These are phyloP conservation scores for Pseudopyrenochaeta lycopersici DNA, from an alignment of 2,329 filamentous ascomycete genomes.

Conservation along the genomic window DNA sequence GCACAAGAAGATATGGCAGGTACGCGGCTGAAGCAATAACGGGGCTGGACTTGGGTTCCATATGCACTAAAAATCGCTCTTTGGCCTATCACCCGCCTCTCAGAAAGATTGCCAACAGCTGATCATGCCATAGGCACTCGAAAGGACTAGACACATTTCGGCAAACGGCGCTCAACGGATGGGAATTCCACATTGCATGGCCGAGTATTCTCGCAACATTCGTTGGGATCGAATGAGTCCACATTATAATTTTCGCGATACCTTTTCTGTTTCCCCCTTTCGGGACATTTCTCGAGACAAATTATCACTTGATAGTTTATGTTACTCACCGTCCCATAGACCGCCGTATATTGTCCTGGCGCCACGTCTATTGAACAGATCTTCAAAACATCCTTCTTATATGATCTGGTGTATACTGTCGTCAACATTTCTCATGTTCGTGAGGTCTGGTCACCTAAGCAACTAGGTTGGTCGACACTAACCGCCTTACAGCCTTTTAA, in stretches of 20 bases:
- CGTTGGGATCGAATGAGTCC: neutral
- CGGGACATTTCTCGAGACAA: too few species aligned
- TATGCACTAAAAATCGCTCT: conserved; percentile 2
- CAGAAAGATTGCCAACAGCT: conserved; percentile 33
- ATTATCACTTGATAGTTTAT: too few species aligned
- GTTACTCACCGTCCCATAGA: too few species aligned
- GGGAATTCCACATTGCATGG: neutral
- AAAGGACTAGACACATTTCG: conserved; percentile 10
- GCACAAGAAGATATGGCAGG: conserved; percentile 81
- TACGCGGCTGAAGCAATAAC: conserved; percentile 74
- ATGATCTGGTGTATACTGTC: too few species aligned
- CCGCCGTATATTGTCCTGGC: too few species aligned
- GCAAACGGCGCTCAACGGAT: neutral
- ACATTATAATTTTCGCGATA: neutral
- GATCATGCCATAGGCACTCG: conserved; percentile 24
- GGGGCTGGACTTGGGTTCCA: conserved; percentile 4
- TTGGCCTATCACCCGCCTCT: conserved; percentile 29
- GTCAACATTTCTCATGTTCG: too few species aligned
- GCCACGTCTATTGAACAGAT: too few species aligned
- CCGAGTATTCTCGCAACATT: neutral
- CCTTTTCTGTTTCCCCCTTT: neutral
- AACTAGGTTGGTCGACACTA: too few species aligned
- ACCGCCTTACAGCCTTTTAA: too few species aligned
- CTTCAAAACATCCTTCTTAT: too few species aligned
- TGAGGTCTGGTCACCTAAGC: too few species aligned